phyloP scores from a whole-genome alignment of 345 rosid genomes.

The Moricandia moricandioides region DNA sequence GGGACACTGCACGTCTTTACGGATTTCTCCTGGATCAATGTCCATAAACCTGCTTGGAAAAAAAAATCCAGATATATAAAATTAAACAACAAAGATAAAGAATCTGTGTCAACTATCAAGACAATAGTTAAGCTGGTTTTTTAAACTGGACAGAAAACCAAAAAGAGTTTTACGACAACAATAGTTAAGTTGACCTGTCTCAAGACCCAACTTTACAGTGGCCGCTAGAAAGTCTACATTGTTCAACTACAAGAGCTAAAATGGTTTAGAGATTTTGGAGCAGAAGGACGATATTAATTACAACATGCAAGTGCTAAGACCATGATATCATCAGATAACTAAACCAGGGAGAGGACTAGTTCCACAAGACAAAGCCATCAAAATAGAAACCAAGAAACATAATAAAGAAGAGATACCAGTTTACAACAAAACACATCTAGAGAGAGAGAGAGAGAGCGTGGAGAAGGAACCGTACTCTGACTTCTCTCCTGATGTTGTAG shows the following conservation, averaged over 20 bases:
- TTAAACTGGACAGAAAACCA: not conserved
- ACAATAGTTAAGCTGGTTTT: not conserved
- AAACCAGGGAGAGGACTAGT: not conserved
- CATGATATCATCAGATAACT: not conserved
- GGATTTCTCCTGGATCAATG: slow-evolving; percentile 56
- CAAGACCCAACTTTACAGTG: slow-evolving; percentile 7
- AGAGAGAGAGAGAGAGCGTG: not conserved
- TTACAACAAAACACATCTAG: not conserved
- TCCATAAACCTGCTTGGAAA: slow-evolving; percentile 44
- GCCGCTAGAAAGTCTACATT: not conserved
- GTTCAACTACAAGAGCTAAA: not conserved
- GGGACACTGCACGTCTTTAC: slow-evolving; percentile 77
- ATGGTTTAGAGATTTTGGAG: not conserved
- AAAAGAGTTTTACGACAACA: not conserved
- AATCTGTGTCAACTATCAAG: not conserved
- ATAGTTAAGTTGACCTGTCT: not conserved
- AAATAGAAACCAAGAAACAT: slow-evolving; percentile 15
- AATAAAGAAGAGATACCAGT: slow-evolving; percentile 7
- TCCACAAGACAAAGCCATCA: not conserved
- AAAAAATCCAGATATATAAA: slow-evolving; percentile 25
- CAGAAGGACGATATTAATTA: slow-evolving; percentile 17
- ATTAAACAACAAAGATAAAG: not conserved
- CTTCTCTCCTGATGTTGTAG: slow-evolving; percentile 50
- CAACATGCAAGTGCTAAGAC: slow-evolving; percentile 43
- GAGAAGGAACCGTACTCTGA: slow-evolving; percentile 53